phyloP scores from a whole-genome alignment of 176 grass and related monocot species.

The Oropetium thomaeum region DNA sequence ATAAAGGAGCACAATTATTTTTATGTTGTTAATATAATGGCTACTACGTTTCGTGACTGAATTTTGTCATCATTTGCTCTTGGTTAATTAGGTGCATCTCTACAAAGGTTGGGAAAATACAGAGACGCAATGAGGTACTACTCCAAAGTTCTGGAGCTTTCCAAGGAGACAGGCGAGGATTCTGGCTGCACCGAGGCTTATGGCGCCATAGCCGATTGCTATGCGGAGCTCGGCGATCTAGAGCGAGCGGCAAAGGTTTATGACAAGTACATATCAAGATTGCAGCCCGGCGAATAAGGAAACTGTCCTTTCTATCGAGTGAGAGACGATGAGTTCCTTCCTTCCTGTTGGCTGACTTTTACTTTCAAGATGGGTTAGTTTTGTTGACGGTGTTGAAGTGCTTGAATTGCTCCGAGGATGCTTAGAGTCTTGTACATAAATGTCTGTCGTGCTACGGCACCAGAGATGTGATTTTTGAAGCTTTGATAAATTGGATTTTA shows the following conservation, averaged over 20 bases:
- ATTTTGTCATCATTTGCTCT: not conserved
- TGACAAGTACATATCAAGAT: slow-evolving; percentile 61
- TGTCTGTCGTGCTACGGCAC: not conserved
- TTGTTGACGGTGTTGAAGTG: slow-evolving; percentile 1
- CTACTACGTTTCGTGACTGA: not conserved
- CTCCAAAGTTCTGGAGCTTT: slow-evolving; percentile 58
- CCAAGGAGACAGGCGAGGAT: slow-evolving; percentile 51
- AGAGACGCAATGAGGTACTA: slow-evolving; percentile 61
- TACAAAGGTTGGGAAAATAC: slow-evolving; percentile 55
- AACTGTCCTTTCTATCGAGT: not conserved
- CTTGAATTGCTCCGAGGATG: not conserved
- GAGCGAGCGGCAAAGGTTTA: slow-evolving; percentile 59
- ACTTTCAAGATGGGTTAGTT: not conserved
- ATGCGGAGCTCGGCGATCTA: slow-evolving; percentile 58
- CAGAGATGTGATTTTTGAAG: not conserved
- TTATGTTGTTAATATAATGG: not conserved
- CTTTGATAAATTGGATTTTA: not conserved
- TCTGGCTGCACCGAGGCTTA: slow-evolving; percentile 70
- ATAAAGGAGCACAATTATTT: not conserved
- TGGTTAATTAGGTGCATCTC: slow-evolving; percentile 40
- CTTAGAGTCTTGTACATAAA: not conserved
- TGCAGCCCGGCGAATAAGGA: slow-evolving; percentile 30
- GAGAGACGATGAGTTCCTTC: not conserved
- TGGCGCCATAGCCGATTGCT: slow-evolving; percentile 70
- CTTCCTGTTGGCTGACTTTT: not conserved